phyloP scores from a whole-genome alignment of 192 early-diverging fungal species.

The Coemansia sp. region DNA sequence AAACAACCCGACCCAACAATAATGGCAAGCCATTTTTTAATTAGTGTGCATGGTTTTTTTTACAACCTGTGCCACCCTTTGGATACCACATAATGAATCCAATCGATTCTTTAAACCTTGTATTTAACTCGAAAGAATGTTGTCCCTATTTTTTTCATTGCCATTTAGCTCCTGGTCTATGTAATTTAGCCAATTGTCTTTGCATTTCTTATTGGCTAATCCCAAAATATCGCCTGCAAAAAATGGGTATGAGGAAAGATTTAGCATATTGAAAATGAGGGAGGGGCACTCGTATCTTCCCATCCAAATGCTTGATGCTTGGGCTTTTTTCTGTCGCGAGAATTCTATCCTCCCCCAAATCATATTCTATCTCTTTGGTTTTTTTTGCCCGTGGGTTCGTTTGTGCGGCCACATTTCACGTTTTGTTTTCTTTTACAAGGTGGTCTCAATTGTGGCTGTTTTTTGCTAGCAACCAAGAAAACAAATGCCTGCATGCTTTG shows the following conservation, averaged over 20 bases:
- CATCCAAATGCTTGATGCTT: too few species aligned
- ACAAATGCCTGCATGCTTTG: background rate
- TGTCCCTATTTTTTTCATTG: conserved; percentile 1
- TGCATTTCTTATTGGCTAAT: background rate
- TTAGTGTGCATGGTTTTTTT: conserved; percentile 2
- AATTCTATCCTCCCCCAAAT: conserved; percentile 5
- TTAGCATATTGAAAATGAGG: conserved; percentile 4
- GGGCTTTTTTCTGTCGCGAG: background rate
- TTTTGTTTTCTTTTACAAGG: background rate
- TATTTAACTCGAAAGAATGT: background rate
- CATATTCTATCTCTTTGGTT: background rate
- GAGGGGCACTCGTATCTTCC: background rate
- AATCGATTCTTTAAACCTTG: background rate
- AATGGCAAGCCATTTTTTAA: conserved; percentile 4
- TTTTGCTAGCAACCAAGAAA: background rate
- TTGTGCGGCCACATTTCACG: background rate
- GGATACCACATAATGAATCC: background rate
- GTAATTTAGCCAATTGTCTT: background rate
- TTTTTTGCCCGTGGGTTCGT: background rate
- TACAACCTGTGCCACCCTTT: background rate
- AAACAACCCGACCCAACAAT: background rate
- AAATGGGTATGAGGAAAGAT: background rate
- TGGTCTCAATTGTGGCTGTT: conserved; percentile 1
- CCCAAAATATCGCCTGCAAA: background rate
- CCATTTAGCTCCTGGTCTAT: background rate